phyloP scores from a whole-genome alignment of 1,284 basidiomycete genomes.

The Thelephora terrestris region DNA sequence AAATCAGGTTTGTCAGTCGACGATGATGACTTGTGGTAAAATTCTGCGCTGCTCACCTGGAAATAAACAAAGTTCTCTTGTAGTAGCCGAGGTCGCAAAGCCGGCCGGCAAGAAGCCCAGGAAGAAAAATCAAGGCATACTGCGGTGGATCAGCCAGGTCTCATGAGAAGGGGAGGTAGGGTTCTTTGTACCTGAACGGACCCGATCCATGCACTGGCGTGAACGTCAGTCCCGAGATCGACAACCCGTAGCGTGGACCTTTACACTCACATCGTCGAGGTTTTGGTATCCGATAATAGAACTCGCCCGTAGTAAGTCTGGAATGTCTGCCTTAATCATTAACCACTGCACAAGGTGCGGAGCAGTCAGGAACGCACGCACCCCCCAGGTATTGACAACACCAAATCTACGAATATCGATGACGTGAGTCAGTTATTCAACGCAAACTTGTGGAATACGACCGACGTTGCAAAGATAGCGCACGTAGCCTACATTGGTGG shows the following conservation, averaged over 20 bases:
- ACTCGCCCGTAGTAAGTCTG: conserved; percentile 34
- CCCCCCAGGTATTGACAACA: conserved; percentile 34
- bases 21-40: conserved; percentile 3
- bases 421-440: too few relatives aligned
- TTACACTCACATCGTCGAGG: conserved; percentile 44
- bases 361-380: conserved; percentile 5
- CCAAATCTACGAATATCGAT: conserved; percentile 20
- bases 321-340: conserved; percentile 18
- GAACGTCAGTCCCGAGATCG: not conserved
- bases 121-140: conserved; percentile 38
- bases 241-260: not conserved
- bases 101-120: conserved; percentile 38
- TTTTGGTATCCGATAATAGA: conserved; percentile 23
- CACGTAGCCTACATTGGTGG: conserved; percentile 9
- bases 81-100: conserved; percentile 45
- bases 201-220: conserved; percentile 62
- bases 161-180: not conserved
- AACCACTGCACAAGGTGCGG: too few relatives aligned
- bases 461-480: conserved; percentile 24
- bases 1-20: conserved; percentile 9
- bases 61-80: conserved; percentile 26
- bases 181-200: conserved; percentile 42
- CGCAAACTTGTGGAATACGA: not conserved
- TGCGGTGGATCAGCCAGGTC: conserved; percentile 7
- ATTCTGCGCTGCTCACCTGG: not conserved